These are phyloP conservation scores for Phytophthora nicotianae DNA, from an alignment of 352 stramenopile species.

Conservation along the genomic window DNA sequence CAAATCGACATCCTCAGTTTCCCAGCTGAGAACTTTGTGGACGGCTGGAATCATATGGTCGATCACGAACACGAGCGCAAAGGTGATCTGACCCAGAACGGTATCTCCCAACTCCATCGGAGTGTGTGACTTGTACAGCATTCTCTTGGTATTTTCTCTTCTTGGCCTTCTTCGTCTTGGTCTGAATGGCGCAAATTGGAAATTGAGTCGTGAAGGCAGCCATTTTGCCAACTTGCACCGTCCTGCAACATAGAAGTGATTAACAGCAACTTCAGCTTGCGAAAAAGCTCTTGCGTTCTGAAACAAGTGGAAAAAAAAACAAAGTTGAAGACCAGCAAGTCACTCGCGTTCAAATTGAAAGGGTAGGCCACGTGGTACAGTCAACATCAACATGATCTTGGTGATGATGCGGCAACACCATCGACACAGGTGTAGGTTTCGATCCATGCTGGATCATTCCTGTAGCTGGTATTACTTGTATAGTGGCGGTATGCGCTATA, in stretches of 20 bases:
- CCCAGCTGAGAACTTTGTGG: slow-evolving; percentile 57
- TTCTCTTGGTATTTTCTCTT: slow-evolving; percentile 9
- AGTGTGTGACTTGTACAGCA: slow-evolving; percentile 40
- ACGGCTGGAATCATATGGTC: slow-evolving; percentile 52
- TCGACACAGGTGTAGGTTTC: too few relatives aligned
- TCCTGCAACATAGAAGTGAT: slow-evolving; percentile 3
- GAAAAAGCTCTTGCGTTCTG: too few relatives aligned
- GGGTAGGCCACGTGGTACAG: too few relatives aligned
- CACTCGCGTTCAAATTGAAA: too few relatives aligned
- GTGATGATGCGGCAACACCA: too few relatives aligned
- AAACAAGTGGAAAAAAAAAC: too few relatives aligned
- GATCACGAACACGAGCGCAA: slow-evolving; percentile 40
- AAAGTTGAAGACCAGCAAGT: too few relatives aligned
- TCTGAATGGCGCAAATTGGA: slow-evolving; percentile 22
- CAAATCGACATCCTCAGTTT: slow-evolving; percentile 13
- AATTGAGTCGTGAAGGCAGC: slow-evolving; percentile 11
- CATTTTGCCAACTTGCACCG: slow-evolving; percentile 12
- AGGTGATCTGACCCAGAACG: slow-evolving; percentile 41
- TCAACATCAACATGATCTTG: too few relatives aligned
- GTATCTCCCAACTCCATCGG: slow-evolving; percentile 47
- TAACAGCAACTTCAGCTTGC: slow-evolving; percentile 14
- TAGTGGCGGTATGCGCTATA: slow-evolving; percentile 5
- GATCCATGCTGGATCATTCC: too few relatives aligned
- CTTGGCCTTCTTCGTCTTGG: slow-evolving; percentile 8
- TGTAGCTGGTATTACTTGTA: too few relatives aligned